Conservation (phyloP, 345 rosid genomes). For the Psidium guajava region DNA sequence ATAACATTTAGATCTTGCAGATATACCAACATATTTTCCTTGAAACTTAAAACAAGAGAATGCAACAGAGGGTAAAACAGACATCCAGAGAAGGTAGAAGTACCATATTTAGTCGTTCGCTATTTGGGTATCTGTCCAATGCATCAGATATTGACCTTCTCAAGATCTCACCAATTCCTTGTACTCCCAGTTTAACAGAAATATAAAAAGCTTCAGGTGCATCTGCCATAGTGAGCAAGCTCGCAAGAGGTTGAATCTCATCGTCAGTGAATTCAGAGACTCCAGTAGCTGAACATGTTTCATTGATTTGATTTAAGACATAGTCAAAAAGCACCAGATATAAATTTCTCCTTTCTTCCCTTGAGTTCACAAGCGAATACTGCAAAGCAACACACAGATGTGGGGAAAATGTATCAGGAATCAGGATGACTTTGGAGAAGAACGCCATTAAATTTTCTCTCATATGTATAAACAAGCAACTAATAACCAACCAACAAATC, state of each 20-base stretch:
- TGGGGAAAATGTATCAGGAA: neutral
- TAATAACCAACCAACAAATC: neutral
- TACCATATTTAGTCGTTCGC: slow-evolving; percentile 83
- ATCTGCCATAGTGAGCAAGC: slow-evolving; percentile 69
- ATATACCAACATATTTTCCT: neutral
- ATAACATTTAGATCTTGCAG: neutral
- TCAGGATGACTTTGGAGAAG: neutral
- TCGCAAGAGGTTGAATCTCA: slow-evolving; percentile 80
- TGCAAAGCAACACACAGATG: slow-evolving; percentile 21
- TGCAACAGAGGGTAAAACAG: neutral
- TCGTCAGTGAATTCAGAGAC: slow-evolving; percentile 75
- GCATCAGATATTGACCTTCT: slow-evolving; percentile 79
- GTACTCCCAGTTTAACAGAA: slow-evolving; percentile 89
- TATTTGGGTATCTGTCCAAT: slow-evolving; percentile 74
- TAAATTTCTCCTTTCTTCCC: slow-evolving; percentile 85
- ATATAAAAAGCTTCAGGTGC: slow-evolving; percentile 96
- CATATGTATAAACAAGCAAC: neutral
- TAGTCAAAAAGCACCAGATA: slow-evolving; percentile 82
- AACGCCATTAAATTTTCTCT: neutral
- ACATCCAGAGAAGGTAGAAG: neutral
- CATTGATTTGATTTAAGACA: slow-evolving; percentile 81
- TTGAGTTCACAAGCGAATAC: slow-evolving; percentile 79
- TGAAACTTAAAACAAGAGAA: neutral
- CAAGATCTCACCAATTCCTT: slow-evolving; percentile 89
- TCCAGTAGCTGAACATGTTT: slow-evolving; percentile 62